Evolutionary conservation across 768 basidiomycete species (phyloP), one percentile per base, ranked within the genome.

Genomic region (Xanthoconium stramineum): DNA sequence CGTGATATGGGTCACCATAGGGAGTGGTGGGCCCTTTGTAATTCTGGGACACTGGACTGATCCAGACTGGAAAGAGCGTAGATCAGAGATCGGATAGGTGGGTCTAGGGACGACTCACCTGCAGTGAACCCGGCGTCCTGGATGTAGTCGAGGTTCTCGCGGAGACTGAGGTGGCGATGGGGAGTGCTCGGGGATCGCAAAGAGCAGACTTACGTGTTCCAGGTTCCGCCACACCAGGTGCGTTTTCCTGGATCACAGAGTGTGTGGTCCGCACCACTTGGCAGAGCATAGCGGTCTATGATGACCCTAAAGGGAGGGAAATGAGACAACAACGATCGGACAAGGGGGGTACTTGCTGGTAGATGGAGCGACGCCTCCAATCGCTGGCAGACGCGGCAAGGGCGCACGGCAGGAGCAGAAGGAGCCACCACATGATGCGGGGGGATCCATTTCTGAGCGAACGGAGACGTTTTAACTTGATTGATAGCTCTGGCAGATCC

Each of bases 1-100:
- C 91, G 63, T 92, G 91, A 72, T 94, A 94, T 15, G 92, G 74
- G 63, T 91, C 88, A 19, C 91, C 89, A 67, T 91, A 93, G 1
- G 82, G 74, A 3, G 88, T 84, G 46, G 80, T 67, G 13, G 85
- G 82, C 0, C 89, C 88, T 37, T 88, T 72, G 57, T 88, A 90
- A 67, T 91, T 91, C 71, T 90, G 81, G 55, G 82, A 84, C 17
- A 93, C 80, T 12, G 91, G 91, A 57, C 86, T 89, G 57, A 91
- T 91, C 90, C 90, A 93, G 45, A 91, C 85, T 85, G 56, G 52
- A 30, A 30, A 17, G 32, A 49, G 37, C n/a, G 45, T 6, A 2
- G 33, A 45, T 49, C 6, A 29, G 38, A 10, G 7, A 3, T 10
- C 2, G 5, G 11, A 28, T 28, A 19, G 5, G n/a, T 14, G 3